phyloP scores from a whole-genome alignment of 176 grass and related monocot genomes.

The Aegilops umbellulata region DNA sequence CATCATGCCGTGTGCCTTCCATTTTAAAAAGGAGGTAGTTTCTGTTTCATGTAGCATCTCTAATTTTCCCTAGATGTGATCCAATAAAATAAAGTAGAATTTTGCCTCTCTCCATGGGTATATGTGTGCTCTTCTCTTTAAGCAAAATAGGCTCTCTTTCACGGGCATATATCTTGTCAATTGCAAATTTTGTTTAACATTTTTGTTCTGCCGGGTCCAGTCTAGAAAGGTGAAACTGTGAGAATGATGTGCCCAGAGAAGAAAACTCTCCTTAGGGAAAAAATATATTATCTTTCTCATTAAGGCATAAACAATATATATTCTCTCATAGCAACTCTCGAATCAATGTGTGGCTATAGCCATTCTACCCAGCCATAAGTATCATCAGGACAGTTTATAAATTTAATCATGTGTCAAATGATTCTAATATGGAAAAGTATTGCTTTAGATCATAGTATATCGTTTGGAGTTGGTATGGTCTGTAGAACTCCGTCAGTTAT shows the following conservation, averaged over 20 bases:
- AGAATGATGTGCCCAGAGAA: neutral
- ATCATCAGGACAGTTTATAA: neutral
- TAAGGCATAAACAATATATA: neutral
- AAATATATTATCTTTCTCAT: neutral
- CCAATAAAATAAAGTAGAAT: neutral
- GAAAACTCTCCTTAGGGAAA: neutral
- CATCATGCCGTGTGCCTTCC: neutral
- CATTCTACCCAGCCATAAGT: neutral
- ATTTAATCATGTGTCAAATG: neutral
- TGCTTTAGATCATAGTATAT: neutral
- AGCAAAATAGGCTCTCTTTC: neutral
- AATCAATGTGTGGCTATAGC: neutral
- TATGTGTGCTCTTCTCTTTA: neutral
- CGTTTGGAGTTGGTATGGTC: neutral
- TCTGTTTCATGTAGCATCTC: neutral
- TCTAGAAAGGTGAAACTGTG: neutral
- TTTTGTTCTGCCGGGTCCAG: neutral
- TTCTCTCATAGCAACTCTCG: neutral
- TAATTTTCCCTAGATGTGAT: neutral
- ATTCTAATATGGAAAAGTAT: slow-evolving; percentile 1
- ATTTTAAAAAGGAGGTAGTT: neutral
- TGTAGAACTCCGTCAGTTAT: neutral
- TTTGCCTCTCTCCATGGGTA: neutral
- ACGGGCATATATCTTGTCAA: neutral
- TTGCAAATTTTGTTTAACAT: neutral